Percentiles rank a stretch among this genome's conserved stretches.
Evolutionary conservation across 371 early-diverging fungal genomes (phyloP).

Genomic region (Mucor piriformis): DNA sequence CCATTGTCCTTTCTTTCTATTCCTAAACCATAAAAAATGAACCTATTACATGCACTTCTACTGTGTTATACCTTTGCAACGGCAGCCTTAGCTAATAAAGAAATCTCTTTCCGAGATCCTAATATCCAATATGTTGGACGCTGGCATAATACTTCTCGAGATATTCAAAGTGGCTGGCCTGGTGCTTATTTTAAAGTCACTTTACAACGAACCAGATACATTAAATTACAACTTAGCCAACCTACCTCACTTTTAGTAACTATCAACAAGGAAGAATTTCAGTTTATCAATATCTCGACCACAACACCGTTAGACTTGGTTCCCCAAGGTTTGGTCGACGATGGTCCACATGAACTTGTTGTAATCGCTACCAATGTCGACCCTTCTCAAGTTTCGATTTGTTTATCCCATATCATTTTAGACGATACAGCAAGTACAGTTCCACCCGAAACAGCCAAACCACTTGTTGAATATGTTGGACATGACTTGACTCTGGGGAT

Average conservation of each 20-base stretch:
- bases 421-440: slow-evolving; percentile 19
- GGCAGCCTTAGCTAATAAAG: background rate
- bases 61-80: background rate
- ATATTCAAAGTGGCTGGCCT: slow-evolving; percentile 45
- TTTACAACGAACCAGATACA: slow-evolving; percentile 16
- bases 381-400: slow-evolving; percentile 12
- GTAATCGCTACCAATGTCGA: slow-evolving; percentile 18
- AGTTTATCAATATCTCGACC: slow-evolving; percentile 1
- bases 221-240: slow-evolving; percentile 26
- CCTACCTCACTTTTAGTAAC: slow-evolving; percentile 30
- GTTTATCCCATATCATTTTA: slow-evolving; percentile 26
- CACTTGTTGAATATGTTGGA: slow-evolving; percentile 43
- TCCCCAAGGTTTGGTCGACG: slow-evolving; percentile 11
- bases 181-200: slow-evolving; percentile 46
- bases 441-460: background rate
- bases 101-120: slow-evolving; percentile 24
- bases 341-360: slow-evolving; percentile 12
- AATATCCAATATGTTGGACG: slow-evolving; percentile 49
- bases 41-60: slow-evolving; percentile 1
- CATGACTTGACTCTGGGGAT: slow-evolving; percentile 41
- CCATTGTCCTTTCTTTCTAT: background rate
- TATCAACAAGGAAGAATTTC: slow-evolving; percentile 24
- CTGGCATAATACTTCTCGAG: slow-evolving; percentile 32
- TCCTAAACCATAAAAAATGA: background rate
- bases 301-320: background rate